These are phyloP conservation scores for Actinomortierella wolfii DNA, from an alignment of 371 early-diverging fungal species.

Conservation along the genomic window DNA sequence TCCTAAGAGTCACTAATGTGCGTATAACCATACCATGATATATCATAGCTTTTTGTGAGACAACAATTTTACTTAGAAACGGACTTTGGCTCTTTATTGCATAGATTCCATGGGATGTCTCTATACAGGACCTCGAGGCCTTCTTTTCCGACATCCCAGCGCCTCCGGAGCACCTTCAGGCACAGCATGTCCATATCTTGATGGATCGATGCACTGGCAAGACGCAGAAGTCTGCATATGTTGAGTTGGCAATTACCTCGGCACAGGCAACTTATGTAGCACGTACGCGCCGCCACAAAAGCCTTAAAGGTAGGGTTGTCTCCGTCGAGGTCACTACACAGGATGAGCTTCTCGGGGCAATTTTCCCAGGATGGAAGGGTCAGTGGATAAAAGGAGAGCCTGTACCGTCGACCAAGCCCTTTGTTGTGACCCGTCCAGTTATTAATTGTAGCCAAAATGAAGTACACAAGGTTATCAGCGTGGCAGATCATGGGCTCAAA, in stretches of 20 bases:
- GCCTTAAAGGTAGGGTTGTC: constrained; percentile 61
- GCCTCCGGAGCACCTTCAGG: constrained; percentile 43
- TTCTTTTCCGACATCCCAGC: constrained; percentile 49
- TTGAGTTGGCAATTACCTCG: constrained; percentile 53
- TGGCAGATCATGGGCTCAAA: too few relatives aligned
- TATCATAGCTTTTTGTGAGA: too few relatives aligned
- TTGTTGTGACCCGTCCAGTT: too few relatives aligned
- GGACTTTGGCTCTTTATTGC: too few relatives aligned
- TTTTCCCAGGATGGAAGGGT: constrained; percentile 65
- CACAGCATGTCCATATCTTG: constrained; percentile 60
- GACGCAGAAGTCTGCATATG: constrained; percentile 65
- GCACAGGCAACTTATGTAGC: constrained; percentile 44
- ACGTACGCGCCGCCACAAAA: constrained; percentile 48
- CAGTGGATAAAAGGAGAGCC: constrained; percentile 49
- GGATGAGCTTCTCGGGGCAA: constrained; percentile 56
- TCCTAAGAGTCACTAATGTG: too few relatives aligned
- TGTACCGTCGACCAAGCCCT: constrained; percentile 46
- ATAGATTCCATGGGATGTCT: constrained; percentile 60
- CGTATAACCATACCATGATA: too few relatives aligned
- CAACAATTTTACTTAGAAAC: too few relatives aligned
- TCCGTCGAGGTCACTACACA: constrained; percentile 56
- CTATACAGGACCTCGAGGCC: constrained; percentile 51
- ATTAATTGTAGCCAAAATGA: too few relatives aligned
- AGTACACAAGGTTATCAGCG: too few relatives aligned
- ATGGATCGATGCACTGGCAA: constrained; percentile 69